Conservation (phyloP, 371 early-diverging fungal genomes). For the Mucor piriformis region DNA sequence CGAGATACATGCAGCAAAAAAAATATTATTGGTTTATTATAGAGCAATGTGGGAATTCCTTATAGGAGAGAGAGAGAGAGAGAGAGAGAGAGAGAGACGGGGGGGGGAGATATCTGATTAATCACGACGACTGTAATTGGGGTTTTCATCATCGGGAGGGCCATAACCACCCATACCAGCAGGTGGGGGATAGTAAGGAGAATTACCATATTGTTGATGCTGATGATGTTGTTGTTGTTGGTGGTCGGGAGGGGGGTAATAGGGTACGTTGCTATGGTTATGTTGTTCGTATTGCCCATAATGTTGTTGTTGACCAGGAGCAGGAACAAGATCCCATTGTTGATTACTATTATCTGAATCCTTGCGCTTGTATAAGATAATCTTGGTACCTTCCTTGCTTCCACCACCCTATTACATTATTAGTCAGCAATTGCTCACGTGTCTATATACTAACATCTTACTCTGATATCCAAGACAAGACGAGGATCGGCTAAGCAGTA, state of each 20-base stretch:
- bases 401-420: conserved; percentile 30
- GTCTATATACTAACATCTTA: background rate
- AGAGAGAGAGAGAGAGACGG: background rate
- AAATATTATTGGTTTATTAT: too few relatives aligned
- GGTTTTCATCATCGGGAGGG: conserved; percentile 24
- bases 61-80: background rate
- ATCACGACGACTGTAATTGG: conserved; percentile 5
- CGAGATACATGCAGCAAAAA: too few relatives aligned
- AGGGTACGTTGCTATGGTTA: background rate
- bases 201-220: background rate
- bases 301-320: conserved; percentile 19
- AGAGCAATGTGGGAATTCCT: too few relatives aligned
- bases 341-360: conserved; percentile 41
- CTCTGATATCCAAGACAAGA: conserved; percentile 46
- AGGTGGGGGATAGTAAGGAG: conserved; percentile 17
- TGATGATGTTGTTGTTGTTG: background rate
- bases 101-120: background rate
- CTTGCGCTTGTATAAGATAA: conserved; percentile 47
- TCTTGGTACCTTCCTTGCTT: conserved; percentile 37
- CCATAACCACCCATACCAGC: conserved; percentile 24
- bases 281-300: background rate
- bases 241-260: conserved; percentile 5
- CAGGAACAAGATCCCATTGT: conserved; percentile 41
- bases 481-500: conserved; percentile 43
- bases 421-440: background rate